Conservation (phyloP, 495 filamentous ascomycete genomes). For the Terfezia claveryi region DNA sequence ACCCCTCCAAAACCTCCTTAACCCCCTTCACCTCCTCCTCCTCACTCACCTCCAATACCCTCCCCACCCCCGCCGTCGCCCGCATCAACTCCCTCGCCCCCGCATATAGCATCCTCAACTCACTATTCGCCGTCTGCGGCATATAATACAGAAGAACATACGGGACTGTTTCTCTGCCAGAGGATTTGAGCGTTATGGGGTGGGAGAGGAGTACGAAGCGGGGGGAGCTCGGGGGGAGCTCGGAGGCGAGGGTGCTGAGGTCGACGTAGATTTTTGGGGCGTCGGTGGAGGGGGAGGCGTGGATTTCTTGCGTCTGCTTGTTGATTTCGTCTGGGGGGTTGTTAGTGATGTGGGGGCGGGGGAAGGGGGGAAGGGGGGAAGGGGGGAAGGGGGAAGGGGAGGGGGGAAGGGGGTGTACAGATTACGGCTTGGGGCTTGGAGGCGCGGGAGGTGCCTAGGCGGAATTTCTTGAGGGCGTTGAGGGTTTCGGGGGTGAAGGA, state of each 20-base stretch:
- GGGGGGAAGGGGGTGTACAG: conserved; percentile 35
- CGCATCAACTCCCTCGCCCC: conserved; percentile 87
- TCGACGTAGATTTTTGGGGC: background rate
- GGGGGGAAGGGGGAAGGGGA: background rate
- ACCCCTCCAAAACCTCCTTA: no score
- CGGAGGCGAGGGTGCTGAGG: conserved; percentile 11
- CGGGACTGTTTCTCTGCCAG: conserved; percentile 43
- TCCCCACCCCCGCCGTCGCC: conserved; percentile 52
- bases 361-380: background rate
- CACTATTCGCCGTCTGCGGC: conserved; percentile 66
- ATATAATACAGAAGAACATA: conserved; percentile 90
- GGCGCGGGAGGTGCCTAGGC: conserved; percentile 69
- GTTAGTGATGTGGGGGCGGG: background rate
- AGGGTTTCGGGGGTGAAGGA: conserved; percentile 76
- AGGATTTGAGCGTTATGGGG: conserved; percentile 9
- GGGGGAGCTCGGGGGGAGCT: conserved; percentile 8
- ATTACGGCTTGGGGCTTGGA: conserved; percentile 76
- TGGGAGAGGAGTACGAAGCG: conserved; percentile 9
- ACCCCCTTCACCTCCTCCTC: conserved; percentile 6
- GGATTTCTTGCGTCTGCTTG: conserved; percentile 67
- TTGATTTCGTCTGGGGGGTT: conserved; percentile 52
- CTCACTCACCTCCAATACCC: conserved; percentile 10
- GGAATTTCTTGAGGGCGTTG: conserved; percentile 75
- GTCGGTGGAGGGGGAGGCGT: conserved; percentile 28
- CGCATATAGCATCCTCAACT: conserved; percentile 80